These are phyloP conservation scores for Epithele typhae DNA, from an alignment of 768 basidiomycete species.

Conservation along the genomic window DNA sequence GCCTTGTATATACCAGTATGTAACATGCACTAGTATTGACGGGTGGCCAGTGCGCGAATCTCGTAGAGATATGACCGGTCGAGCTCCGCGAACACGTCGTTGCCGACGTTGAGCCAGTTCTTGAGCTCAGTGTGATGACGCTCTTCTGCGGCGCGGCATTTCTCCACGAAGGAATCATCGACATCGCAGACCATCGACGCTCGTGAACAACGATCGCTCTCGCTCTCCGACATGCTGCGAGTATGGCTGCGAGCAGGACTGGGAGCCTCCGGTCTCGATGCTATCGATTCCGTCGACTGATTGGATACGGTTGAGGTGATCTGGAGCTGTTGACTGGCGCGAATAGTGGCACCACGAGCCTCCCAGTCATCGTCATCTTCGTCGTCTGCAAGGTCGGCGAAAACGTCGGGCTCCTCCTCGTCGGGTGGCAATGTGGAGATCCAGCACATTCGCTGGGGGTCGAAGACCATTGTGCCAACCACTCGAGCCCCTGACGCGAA, in stretches of 20 bases:
- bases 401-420: conserved; percentile 94
- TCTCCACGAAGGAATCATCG: conserved; percentile 67
- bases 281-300: conserved; percentile 20
- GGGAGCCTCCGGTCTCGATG: conserved; percentile 31
- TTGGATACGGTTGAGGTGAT: conserved; percentile 24
- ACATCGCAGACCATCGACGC: conserved; percentile 77
- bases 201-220: conserved; percentile 75
- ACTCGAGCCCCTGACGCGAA: conserved; percentile 77
- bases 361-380: conserved; percentile 81
- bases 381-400: conserved; percentile 88
- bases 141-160: conserved; percentile 73
- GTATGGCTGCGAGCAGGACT: conserved; percentile 61
- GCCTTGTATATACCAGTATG: conserved; percentile 2
- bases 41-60: conserved; percentile 82
- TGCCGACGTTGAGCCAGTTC: conserved; percentile 51
- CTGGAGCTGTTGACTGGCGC: conserved; percentile 42
- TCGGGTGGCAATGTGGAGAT: conserved; percentile 80
- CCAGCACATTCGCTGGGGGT: conserved; percentile 94
- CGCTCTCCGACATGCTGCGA: conserved; percentile 69
- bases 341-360: conserved; percentile 75
- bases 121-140: conserved; percentile 82
- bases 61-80: conserved; percentile 72
- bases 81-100: conserved; percentile 31
- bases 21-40: conserved; percentile 54
- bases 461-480: conserved; percentile 98